These are phyloP conservation scores for Phoma sp. DNA, from an alignment of 2,329 filamentous ascomycete genomes.

Conservation along the genomic window DNA sequence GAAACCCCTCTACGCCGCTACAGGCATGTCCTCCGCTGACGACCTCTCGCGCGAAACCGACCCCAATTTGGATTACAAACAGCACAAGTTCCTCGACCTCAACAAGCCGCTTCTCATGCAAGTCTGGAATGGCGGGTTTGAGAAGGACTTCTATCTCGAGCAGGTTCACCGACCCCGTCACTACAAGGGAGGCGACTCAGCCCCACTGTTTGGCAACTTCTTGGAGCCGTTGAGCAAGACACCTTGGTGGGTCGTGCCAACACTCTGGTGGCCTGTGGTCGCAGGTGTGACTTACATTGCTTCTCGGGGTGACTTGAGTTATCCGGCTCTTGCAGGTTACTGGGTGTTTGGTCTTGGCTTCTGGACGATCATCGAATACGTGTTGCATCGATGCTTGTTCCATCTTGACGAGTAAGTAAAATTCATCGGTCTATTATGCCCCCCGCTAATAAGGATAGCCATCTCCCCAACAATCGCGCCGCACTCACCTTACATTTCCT, in stretches of 20 bases:
- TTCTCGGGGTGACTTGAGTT: slow-evolving; percentile 61
- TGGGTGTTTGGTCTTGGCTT: slow-evolving; percentile 75
- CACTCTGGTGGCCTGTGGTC: slow-evolving; percentile 83
- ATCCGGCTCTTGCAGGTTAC: slow-evolving; percentile 62
- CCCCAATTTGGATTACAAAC: slow-evolving; percentile 75
- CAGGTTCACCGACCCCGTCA: slow-evolving; percentile 96
- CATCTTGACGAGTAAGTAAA: slow-evolving; percentile 84
- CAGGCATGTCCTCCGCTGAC: slow-evolving; percentile 88
- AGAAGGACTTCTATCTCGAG: slow-evolving; percentile 94
- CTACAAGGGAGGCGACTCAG: slow-evolving; percentile 91
- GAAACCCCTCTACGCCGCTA: slow-evolving; percentile 64
- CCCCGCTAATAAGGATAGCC: slow-evolving; percentile 58
- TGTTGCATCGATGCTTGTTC: slow-evolving; percentile 88
- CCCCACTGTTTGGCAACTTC: slow-evolving; percentile 96
- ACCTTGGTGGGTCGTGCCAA: slow-evolving; percentile 89
- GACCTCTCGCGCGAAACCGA: slow-evolving; percentile 91
- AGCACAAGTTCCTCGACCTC: slow-evolving; percentile 92
- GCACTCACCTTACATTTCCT: slow-evolving; percentile 88
- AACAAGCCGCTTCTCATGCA: slow-evolving; percentile 84
- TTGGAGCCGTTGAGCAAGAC: slow-evolving; percentile 97
- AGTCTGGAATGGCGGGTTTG: slow-evolving; percentile 86
- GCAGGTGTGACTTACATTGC: slow-evolving; percentile 75
- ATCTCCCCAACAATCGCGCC: slow-evolving; percentile 90
- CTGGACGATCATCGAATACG: slow-evolving; percentile 92
- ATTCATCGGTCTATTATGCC: slow-evolving; percentile 21